Conservation (phyloP, 176 grass and related monocot genomes). For the Microstegium vimineum region DNA sequence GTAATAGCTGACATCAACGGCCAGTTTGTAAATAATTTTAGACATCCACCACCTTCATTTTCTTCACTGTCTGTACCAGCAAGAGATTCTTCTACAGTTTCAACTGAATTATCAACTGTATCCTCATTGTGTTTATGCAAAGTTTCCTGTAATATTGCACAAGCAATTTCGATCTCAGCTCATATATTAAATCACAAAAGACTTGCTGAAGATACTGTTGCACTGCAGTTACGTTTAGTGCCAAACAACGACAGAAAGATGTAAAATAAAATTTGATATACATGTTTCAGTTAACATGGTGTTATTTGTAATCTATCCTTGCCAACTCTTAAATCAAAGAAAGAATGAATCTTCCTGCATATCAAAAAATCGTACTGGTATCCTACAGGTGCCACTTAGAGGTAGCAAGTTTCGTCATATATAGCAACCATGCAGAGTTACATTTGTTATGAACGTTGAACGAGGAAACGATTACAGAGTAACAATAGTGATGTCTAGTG, state of each 20-base stretch:
- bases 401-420: background rate
- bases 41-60: slow-evolving; percentile 32
- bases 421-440: no score
- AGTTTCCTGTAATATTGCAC: slow-evolving; percentile 55
- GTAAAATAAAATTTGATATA: background rate
- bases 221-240: background rate
- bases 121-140: slow-evolving; percentile 67
- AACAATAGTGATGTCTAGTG: no score
- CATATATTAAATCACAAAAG: background rate
- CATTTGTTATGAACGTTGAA: no score
- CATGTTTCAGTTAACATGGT: background rate
- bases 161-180: background rate
- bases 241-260: background rate
- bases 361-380: background rate
- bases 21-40: slow-evolving; percentile 79
- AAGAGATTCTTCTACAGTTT: slow-evolving; percentile 41
- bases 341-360: no score
- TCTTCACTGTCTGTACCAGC: slow-evolving; percentile 35
- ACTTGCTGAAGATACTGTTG: background rate
- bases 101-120: slow-evolving; percentile 39
- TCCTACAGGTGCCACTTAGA: background rate
- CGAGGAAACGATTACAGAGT: no score
- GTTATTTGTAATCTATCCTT: background rate
- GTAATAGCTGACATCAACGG: slow-evolving; percentile 76
- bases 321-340: no score